Base-by-base conservation (phyloP, 2,329 filamentous ascomycete genomes). In the Sclerotinia spermophila region DNA sequence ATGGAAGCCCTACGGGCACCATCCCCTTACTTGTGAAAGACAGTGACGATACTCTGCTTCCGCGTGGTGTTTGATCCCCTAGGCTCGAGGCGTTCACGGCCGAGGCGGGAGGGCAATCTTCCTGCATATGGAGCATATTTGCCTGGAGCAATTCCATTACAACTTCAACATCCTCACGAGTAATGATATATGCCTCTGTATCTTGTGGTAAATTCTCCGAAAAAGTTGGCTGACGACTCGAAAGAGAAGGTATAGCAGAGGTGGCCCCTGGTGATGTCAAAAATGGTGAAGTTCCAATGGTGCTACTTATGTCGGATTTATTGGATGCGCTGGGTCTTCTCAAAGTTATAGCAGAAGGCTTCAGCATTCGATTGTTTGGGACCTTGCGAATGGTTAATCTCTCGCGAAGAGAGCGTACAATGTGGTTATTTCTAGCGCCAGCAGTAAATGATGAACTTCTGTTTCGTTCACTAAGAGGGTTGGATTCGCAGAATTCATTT, bases 281-380 rank as follows among this genome's bases (percentile, higher is more conserved):
- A 40, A 35, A 45, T 35, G 27, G 33, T 30, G 69, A 59, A 42
- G 40, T 67, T 35, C 10, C 44, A 38, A 60, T 51, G 44, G 33
- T 44, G 27, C 59, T 35, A 27, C 38, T 53, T 35, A 55, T 66
- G 35, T 55, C 17, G 11, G 27, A 30, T 42, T 13, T 44, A 21
- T 56, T 73, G 2, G 33, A 55, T 55, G 40, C 69, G 60, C 75
- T 77, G 15, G 76, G 73, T 59, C 73, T 69, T 35, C 75, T 71
- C 58, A 77, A 71, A 4, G 75, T 77, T 35, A 77, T 77, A 1
- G 74, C 73, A 42, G 70, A 66, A 6, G 76, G 75, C 15, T 70
- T 70, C 5, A 68, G 48, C 6, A 74, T 30, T 17, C 70, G 70
- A 1, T 11, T 38, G 27, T 35, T 30, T 55, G 58, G 42, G 8